Evolutionary conservation across 495 filamentous ascomycete genomes (phyloP), one percentile per base, ranked within the genome.

Genomic region (Tuber melanosporum): DNA sequence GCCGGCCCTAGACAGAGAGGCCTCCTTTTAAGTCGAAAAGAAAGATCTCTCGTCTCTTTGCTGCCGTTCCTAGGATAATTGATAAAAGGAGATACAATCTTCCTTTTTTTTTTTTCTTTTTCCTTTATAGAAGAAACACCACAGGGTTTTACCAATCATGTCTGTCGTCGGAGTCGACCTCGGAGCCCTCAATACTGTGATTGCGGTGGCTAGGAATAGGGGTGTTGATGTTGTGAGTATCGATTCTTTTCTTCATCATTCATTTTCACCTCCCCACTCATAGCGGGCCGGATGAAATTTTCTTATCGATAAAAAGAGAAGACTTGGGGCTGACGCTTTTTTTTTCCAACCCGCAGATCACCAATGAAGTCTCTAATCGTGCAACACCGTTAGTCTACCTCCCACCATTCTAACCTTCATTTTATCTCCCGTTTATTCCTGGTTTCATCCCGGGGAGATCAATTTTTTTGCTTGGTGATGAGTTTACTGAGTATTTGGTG

Each of bases 321-420:
- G 26, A 32, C 26, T 36, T 66, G 26, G 26, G 1, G 19, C 69
- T 70, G 57, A 78, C 76, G 73, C 72, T 43, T 49, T 73, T 74
- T 66, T 57, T 71, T 76, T 52, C 39, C 73, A 44, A 71, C 74
- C n/a, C 70, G 75, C 83, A 97, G 93, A 98, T 99, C 84, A 92
- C 94, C 86, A 99, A 99, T 87, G 95, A 99, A 86, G 95, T 98
- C 82, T 99, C 95, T 76, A 98, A 99, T 88, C 92, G 95, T 86
- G 92, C 93, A 73, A 99, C 95, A 79, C 95, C 95, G 93, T 97
- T 92, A 89, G 93, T 90, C 75, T 70, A 73, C 72, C 70, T 39
- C 72, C 70, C 74, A 73, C 73, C 20, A 41, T 73, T 74, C 10
- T 66, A 32, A 36, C 57, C 57, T 66, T 66, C 57, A 36, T 36